These are phyloP conservation scores for Cytospora mali DNA, from an alignment of 2,329 filamentous ascomycete genomes.

Conservation along the genomic window DNA sequence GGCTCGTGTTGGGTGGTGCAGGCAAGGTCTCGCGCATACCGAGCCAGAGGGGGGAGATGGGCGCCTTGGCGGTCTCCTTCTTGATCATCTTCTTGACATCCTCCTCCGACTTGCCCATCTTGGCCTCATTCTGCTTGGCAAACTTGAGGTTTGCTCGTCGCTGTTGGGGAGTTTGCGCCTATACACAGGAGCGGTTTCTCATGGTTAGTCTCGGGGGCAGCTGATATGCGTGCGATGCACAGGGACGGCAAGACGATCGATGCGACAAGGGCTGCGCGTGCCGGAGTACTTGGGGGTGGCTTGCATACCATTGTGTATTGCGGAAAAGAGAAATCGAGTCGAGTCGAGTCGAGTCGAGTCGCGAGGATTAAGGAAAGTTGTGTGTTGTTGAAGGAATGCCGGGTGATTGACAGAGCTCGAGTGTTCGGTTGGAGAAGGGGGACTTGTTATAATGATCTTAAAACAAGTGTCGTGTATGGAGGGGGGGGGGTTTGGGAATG, in stretches of 20 bases:
- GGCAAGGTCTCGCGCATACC: constrained; percentile 46
- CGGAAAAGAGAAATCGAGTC: background rate
- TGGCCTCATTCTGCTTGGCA: constrained; percentile 70
- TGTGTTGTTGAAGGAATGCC: background rate
- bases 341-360: background rate
- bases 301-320: constrained; percentile 25
- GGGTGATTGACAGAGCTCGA: background rate
- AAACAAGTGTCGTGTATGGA: background rate
- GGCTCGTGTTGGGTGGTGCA: background rate
- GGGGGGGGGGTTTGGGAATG: constrained; percentile 5
- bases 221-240: background rate
- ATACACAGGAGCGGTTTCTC: constrained; percentile 11
- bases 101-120: constrained; percentile 72
- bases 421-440: constrained; percentile 2
- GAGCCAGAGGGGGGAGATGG: constrained; percentile 67
- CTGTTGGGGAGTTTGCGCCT: constrained; percentile 86
- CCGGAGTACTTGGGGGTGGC: background rate
- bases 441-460: constrained; percentile 3
- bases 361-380: background rate
- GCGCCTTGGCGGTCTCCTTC: constrained; percentile 61
- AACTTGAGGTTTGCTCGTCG: constrained; percentile 80
- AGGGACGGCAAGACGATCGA: background rate
- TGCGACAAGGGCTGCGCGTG: background rate
- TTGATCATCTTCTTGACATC: constrained; percentile 64
- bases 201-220: background rate